Base-by-base conservation (phyloP, 2,329 filamentous ascomycete species). In the Xylariaceae sp. region DNA sequence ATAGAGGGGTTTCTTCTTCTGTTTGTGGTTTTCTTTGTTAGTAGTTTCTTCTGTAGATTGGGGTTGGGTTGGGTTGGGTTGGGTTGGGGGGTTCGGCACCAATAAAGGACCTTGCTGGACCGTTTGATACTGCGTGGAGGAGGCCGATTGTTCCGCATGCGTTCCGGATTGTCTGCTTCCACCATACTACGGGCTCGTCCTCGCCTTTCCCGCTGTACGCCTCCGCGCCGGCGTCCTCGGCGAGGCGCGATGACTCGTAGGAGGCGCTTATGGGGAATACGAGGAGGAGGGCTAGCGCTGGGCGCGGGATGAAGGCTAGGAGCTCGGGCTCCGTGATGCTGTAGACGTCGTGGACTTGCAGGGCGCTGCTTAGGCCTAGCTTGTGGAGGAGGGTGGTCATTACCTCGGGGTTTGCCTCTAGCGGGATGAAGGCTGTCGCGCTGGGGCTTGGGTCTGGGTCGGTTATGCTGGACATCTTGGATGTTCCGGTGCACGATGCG, bases 81-180 rank as follows among this genome's bases (percentile, higher is more conserved):
- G n/a, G n/a, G 45, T 30, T 2, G 73, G 64, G 55, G 13, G 7
- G 13, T 34, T 69, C n/a, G n/a, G n/a, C n/a, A 75, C 80, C 71
- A 51, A 95, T 80, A 49, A 85, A 80, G 3, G 74, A 72, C 52
- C 80, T 74, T 0, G 88, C 86, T 1, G 79, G 78, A 0, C 91
- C 91, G 70, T 97, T 99, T 43, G 80, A 79, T 0, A 89, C 82
- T 16, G 86, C 88, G 68, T 97, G 94, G 43, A 97, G 70, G 26
- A 97, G 72, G 0, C 88, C 94, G 76, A 96, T 96, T 42, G 96
- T 74, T 0, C 92, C 92, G 70, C 92, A 97, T 0, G 92, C 90
- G 69, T 97, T 95, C 56, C 88, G 82, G 64, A 97, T 96, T 0
- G 92, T 97, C 75, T 97, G 92, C 63, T 84, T 88, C 79, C 92